Evolutionary conservation across 495 filamentous ascomycete species (phyloP), one percentile per base, ranked within the genome.

Genomic region (Neurospora pannonica): DNA sequence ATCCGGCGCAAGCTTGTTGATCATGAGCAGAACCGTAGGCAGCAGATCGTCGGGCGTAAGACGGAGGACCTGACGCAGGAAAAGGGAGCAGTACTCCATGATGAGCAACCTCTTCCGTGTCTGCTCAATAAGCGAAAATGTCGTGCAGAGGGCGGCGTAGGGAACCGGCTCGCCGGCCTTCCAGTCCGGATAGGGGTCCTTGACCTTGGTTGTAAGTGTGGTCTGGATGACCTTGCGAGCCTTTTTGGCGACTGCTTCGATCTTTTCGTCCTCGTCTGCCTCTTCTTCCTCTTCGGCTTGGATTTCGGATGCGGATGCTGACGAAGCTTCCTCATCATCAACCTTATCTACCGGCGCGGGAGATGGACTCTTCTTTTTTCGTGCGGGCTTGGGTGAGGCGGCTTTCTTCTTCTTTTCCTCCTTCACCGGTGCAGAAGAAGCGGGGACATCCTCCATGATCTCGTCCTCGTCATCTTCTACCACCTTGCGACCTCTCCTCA

Each of bases 1-100:
- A 79, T 99, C 96, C 2, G 96, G 95, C 15, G 96, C 96, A 40
- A 99, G 89, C 78, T 98, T 98, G 82, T 97, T 97, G 83, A 96
- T 94, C 95, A 98, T 98, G 24, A 99, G 90, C 71, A 95, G 88
- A 9, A 98, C 91, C 2, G 93, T 96, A 4, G 94, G 88, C 3
- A 98, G 85, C 7, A 99, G 87, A 78, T 98, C 96, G 36, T 90
- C 87, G 0, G 97, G 97, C 1, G 96, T 97, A 19, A 99, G 86
- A 42, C 96, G 89, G 73, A 98, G 84, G 31, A 99, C 96, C 82
- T 99, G 96, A 11, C 93, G 92, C 38, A 98, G 88, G 79, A 99
- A 97, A 3, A 94, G 86, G 3, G 95, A 92, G 79, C 95, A 98
- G 79, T 97, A 90, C 6, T 94, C 91, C 70, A 92, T 85, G 71